Evolutionary conservation across 345 rosid species (phyloP).

Genomic region (Rhodamnia argentea): DNA sequence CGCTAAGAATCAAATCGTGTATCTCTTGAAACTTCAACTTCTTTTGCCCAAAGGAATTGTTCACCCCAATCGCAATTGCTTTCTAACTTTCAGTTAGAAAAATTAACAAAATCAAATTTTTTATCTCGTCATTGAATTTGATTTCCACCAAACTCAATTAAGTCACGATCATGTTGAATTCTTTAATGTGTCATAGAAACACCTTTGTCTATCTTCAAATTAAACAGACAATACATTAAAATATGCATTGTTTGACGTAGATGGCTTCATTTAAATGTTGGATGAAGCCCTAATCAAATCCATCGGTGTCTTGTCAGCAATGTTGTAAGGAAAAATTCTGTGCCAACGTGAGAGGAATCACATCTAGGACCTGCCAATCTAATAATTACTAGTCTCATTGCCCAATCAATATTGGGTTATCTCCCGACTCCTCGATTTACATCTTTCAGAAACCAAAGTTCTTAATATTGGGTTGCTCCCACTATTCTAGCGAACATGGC

Average conservation of each 20-base stretch:
- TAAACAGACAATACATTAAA: neutral
- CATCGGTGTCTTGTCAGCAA: neutral
- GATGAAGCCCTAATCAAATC: neutral
- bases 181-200: neutral
- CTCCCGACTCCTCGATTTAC: neutral
- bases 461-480: rapidly evolving
- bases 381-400: neutral
- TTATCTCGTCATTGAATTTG: neutral
- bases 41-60: neutral
- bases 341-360: neutral
- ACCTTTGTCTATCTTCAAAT: neutral
- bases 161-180: neutral
- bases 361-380: neutral
- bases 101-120: neutral
- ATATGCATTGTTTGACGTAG: neutral
- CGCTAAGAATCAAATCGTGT: neutral
- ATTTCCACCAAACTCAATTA: neutral
- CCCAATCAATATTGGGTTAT: neutral
- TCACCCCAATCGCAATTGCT: neutral
- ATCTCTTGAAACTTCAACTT: neutral
- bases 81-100: neutral
- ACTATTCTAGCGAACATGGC: neutral
- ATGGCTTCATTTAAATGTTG: neutral
- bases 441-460: neutral
- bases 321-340: neutral